Evolutionary conservation across 441 rosid genomes (phyloP), one percentile per base, ranked within the genome.

Genomic region (Populus tomentosa): DNA sequence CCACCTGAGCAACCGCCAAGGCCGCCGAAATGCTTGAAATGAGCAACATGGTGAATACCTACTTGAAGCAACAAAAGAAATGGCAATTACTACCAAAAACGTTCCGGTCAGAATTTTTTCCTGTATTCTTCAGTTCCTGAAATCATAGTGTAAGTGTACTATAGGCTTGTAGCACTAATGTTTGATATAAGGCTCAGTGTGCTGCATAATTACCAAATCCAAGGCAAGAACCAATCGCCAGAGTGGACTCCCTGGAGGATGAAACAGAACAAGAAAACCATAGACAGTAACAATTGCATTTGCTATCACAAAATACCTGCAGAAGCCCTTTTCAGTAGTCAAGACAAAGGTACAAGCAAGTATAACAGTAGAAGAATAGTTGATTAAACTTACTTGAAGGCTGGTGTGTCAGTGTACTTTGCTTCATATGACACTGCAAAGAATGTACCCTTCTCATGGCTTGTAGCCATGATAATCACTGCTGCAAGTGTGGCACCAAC

Each of bases 1-100:
- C 97, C 56, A 92, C 91, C 71, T 84, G 82, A 70, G 89, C 96
- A 14, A 92, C 83, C 9, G 96, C 96, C 84, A 94, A 21, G 5
- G 96, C 93, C 0, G 95, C 95, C 63, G 98, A 90, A 13, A 87
- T 63, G 82, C 94, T 89, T 23, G 96, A 92, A 14, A 82, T 79
- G 4, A 94, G 81, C 50, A 92, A 73, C 86, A 89, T 72, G 18
- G 89, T 83, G 78, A 88, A 72, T 63, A 84, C 83, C 94, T 87
- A 30, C 61, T 10, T 32, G 30, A 28, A 28, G 30, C 46, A 42
- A 16, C 30, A 53, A 72, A 4, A 28, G 13, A 23, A 40, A 62
- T 24, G 6, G 30, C 1, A n/a, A 23, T 28, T 28, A 28, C 20
- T 30, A n/a, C 10, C 16, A 32, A 0, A 20, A 18, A 7, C 13